Conservation (phyloP, 306 rosid species). For the Begonia fuchsioides region DNA sequence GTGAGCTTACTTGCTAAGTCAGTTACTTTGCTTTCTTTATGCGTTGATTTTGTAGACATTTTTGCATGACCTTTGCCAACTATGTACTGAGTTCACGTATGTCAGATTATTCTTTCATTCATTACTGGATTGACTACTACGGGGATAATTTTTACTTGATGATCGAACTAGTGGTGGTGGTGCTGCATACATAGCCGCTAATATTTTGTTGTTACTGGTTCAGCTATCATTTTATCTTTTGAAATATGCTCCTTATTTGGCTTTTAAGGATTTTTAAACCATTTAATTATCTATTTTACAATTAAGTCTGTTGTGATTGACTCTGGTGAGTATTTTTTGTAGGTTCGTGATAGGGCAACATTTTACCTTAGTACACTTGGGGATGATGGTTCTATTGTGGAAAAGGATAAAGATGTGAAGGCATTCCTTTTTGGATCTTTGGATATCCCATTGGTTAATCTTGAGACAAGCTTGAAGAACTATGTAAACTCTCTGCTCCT, state of each 20-base stretch:
- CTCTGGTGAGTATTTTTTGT: background rate
- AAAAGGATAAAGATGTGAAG: slow-evolving; percentile 52
- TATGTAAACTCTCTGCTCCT: slow-evolving; percentile 33
- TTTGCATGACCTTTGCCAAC: background rate
- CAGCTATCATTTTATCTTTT: no score
- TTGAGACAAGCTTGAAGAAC: slow-evolving; percentile 77
- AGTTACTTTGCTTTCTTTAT: background rate
- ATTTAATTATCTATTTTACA: no score
- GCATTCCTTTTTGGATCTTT: slow-evolving; percentile 80
- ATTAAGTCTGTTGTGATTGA: background rate
- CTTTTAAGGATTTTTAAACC: no score
- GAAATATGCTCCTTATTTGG: no score
- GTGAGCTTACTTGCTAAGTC: slow-evolving; percentile 23
- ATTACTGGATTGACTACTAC: background rate
- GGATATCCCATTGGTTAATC: slow-evolving; percentile 76
- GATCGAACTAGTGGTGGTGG: no score
- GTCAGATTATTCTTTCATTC: background rate
- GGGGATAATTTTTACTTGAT: background rate
- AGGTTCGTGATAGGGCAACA: slow-evolving; percentile 99
- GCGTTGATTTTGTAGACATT: slow-evolving; percentile 1
- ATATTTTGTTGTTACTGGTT: no score
- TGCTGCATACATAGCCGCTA: no score
- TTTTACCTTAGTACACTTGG: slow-evolving; percentile 77
- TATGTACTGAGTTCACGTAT: background rate
- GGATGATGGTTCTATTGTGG: slow-evolving; percentile 55